A percentile compares a stretch with the other conserved stretches of the same genome.
phyloP scores from a whole-genome alignment of 1,284 basidiomycete genomes.

The Tilletiopsis washingtonensis region DNA sequence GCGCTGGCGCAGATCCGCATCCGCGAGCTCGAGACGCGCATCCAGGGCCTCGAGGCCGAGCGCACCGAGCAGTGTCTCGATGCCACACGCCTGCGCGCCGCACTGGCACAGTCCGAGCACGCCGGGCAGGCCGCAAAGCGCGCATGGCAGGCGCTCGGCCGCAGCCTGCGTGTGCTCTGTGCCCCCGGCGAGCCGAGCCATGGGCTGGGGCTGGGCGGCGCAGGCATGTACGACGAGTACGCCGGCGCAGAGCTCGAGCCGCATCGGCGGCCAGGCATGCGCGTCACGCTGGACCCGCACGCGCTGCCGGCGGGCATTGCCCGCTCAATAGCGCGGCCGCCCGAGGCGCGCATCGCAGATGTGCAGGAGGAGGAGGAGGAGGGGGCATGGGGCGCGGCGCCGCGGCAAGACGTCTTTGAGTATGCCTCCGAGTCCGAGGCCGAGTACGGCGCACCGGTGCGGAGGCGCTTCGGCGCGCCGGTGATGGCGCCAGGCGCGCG shows the following conservation, averaged over 20 bases:
- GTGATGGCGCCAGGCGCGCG: no score
- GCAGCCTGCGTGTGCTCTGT: no score
- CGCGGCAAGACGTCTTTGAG: no score
- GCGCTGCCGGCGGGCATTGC: conserved; percentile 14
- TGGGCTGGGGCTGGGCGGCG: no score
- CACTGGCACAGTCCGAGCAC: conserved; percentile 26
- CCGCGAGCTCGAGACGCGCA: conserved; percentile 37
- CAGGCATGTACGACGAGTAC: no score
- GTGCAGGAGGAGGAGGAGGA: conserved; percentile 8
- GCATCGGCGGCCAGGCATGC: not conserved
- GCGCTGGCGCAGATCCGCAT: conserved; percentile 31
- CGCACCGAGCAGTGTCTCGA: conserved; percentile 18
- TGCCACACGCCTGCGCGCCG: conserved; percentile 12
- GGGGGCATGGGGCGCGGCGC: no score
- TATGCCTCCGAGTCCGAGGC: no score
- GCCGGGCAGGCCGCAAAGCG: conserved; percentile 20
- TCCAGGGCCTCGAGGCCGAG: conserved; percentile 32
- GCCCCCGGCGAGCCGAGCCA: no score
- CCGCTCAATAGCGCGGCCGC: conserved; percentile 15
- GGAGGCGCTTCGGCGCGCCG: no score
- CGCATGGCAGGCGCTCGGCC: conserved; percentile 36
- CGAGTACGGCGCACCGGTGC: no score
- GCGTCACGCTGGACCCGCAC: conserved; percentile 8
- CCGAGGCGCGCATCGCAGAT: conserved; percentile 18
- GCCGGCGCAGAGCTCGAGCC: not conserved